Conservation (phyloP, 2,329 filamentous ascomycete species). For the Tolypocladium nubicola region DNA sequence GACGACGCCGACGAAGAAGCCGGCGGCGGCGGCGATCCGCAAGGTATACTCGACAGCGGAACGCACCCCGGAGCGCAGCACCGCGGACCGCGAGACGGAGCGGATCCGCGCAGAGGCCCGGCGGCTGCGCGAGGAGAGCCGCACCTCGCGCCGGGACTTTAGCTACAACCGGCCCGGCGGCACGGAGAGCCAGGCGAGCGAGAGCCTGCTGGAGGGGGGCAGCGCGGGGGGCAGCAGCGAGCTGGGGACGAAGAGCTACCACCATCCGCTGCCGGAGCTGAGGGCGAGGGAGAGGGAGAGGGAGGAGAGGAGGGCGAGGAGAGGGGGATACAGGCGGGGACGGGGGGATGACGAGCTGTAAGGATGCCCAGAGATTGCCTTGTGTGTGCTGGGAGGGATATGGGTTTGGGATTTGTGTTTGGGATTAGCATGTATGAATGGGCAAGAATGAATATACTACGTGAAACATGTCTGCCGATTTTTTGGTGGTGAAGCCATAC, state of each 20-base stretch:
- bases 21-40: conserved; percentile 29
- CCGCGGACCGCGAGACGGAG: conserved; percentile 39
- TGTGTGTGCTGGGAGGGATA: not conserved
- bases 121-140: conserved; percentile 42
- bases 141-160: conserved; percentile 36
- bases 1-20: conserved; percentile 37
- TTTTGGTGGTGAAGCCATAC: too few species aligned
- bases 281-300: conserved; percentile 20
- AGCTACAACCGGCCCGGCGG: conserved; percentile 38
- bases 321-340: conserved; percentile 23
- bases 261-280: conserved; percentile 43
- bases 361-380: not conserved
- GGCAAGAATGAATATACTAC: not conserved
- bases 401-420: too few species aligned
- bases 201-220: conserved; percentile 14
- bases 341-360: conserved; percentile 16
- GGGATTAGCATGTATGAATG: not conserved
- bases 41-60: conserved; percentile 51
- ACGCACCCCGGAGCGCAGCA: conserved; percentile 15
- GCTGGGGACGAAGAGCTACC: conserved; percentile 46
- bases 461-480: too few species aligned
- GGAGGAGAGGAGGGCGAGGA: conserved; percentile 23
- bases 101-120: conserved; percentile 45
- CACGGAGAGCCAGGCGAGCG: conserved; percentile 20
- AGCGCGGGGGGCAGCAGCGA: conserved; percentile 27